phyloP scores from a whole-genome alignment of 179 eudicot genomes.

The Dionaea muscipula region DNA sequence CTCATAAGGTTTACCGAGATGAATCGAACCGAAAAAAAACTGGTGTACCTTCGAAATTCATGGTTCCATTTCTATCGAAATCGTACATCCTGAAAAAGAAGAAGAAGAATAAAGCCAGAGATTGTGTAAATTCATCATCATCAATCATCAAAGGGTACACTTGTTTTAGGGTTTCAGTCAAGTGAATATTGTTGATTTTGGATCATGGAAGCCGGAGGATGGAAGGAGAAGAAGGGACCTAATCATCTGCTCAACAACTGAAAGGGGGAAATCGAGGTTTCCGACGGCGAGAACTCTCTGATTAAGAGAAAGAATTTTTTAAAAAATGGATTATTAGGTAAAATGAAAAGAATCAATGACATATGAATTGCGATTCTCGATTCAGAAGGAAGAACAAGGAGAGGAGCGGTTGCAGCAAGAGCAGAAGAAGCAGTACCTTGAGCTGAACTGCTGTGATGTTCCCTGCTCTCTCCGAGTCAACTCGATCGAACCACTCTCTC shows the following conservation, averaged over 20 bases:
- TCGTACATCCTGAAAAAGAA: constrained; percentile 63
- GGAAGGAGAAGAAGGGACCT: constrained; percentile 26
- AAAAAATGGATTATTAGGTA: no score
- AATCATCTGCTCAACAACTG: constrained; percentile 90
- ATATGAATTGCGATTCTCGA: no score
- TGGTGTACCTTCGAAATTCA: constrained; percentile 68
- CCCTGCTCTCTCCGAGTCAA: constrained; percentile 68
- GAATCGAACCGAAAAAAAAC: not conserved
- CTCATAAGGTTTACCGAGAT: no score
- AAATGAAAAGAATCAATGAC: no score
- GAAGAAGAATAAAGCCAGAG: not conserved
- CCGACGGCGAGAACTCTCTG: constrained; percentile 71
- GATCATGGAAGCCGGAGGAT: no score
- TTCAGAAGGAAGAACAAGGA: no score
- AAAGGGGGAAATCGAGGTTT: constrained; percentile 59
- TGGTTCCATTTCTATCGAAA: constrained; percentile 71
- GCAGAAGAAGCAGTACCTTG: constrained; percentile 19
- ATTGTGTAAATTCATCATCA: not conserved
- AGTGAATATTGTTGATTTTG: no score
- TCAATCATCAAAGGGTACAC: constrained; percentile 1
- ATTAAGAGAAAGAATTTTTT: no score
- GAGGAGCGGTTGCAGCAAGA: no score
- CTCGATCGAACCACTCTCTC: constrained; percentile 79
- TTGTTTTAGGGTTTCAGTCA: no score
- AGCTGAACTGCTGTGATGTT: constrained; percentile 68